Evolutionary conservation across 352 stramenopile species (phyloP).

Genomic region (Globisporangium ultimum): DNA sequence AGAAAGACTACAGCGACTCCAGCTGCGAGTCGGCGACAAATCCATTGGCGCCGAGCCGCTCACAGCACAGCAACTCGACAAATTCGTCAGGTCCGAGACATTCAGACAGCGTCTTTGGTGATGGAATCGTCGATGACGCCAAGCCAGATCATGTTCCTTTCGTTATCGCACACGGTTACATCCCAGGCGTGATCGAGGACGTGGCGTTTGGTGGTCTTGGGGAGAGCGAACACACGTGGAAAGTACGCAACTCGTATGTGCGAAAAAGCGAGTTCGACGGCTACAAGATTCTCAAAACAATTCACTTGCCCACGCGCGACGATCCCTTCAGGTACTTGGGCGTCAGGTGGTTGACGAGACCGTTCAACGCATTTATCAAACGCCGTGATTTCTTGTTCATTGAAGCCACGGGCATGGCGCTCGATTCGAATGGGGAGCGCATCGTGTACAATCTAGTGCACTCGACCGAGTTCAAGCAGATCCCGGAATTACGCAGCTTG

Average conservation of each 20-base stretch:
- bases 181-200: slow-evolving; percentile 42
- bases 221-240: slow-evolving; percentile 30
- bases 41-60: slow-evolving; percentile 15
- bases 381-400: slow-evolving; percentile 32
- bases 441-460: slow-evolving; percentile 13
- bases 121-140: slow-evolving; percentile 34
- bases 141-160: slow-evolving; percentile 34
- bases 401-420: slow-evolving; percentile 15
- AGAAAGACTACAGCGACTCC: slow-evolving; percentile 17
- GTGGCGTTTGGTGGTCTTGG: slow-evolving; percentile 39
- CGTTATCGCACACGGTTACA: slow-evolving; percentile 27
- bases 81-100: slow-evolving; percentile 37
- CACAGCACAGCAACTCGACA: slow-evolving; percentile 9
- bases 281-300: slow-evolving; percentile 31
- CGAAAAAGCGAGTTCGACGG: slow-evolving; percentile 27
- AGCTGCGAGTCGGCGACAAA: slow-evolving; percentile 6
- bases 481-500: slow-evolving; percentile 15
- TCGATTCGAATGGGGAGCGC: slow-evolving; percentile 14
- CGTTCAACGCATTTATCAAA: slow-evolving; percentile 30
- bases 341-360: slow-evolving; percentile 39
- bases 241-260: slow-evolving; percentile 37
- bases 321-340: slow-evolving; percentile 52
- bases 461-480: slow-evolving; percentile 10
- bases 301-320: slow-evolving; percentile 34
- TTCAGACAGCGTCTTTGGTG: slow-evolving; percentile 32